These are phyloP conservation scores for Calonectria honghensis DNA, from an alignment of 2,329 filamentous ascomycete species.

Conservation along the genomic window DNA sequence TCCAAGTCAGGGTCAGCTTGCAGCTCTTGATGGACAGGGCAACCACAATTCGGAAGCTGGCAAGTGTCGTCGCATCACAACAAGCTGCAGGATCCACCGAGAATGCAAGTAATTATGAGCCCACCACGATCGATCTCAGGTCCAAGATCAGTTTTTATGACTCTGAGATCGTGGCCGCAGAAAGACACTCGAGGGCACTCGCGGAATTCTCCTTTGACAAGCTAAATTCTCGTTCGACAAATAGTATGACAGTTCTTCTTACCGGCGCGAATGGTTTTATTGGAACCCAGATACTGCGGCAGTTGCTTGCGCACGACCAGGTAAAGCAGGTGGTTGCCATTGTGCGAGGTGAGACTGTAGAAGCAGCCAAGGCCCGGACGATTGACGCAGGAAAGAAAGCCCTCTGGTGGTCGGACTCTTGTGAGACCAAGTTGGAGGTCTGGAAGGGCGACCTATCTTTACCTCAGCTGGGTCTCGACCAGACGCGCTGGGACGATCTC, in stretches of 20 bases:
- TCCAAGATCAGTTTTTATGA: constrained; percentile 4
- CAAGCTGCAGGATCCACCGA: not conserved
- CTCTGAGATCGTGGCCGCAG: not conserved
- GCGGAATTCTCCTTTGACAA: no score
- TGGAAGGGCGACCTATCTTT: constrained; percentile 10
- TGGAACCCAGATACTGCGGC: constrained; percentile 10
- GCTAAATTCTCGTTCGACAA: no score
- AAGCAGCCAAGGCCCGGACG: not conserved
- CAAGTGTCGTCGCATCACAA: not conserved
- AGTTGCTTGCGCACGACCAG: not conserved
- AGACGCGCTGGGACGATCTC: not conserved
- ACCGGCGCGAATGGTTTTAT: constrained; percentile 16
- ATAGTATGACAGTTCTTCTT: not conserved
- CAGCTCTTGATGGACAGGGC: not conserved
- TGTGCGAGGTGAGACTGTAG: not conserved
- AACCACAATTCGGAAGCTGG: constrained; percentile 12
- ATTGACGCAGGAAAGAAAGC: constrained; percentile 17
- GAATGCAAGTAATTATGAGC: no score
- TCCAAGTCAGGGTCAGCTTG: not conserved
- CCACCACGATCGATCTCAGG: not conserved
- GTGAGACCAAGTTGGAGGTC: not conserved
- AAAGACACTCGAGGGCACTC: not conserved
- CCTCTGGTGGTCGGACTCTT: not conserved
- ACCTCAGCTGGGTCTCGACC: not conserved
- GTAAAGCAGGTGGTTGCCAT: not conserved